A percentile compares a stretch with the other conserved stretches of the same genome.
phyloP scores from a whole-genome alignment of 305 asterid genomes.

The Caryopteris hybrid region DNA sequence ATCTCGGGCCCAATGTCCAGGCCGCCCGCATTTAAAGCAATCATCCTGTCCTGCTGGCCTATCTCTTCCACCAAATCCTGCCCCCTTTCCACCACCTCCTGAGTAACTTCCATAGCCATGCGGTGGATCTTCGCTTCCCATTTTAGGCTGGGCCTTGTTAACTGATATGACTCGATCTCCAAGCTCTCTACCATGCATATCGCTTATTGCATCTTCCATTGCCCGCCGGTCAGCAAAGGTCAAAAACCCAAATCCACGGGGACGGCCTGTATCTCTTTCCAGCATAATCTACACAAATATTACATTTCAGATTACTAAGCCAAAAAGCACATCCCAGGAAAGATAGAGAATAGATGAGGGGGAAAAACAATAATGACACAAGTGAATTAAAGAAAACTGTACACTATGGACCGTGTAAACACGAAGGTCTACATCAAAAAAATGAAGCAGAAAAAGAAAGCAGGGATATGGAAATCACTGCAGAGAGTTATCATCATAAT shows the following conservation, averaged over 20 bases:
- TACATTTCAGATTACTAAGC: slow-evolving; percentile 17
- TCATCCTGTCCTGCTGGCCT: slow-evolving; percentile 82
- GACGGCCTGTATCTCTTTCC: slow-evolving; percentile 96
- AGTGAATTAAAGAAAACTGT: neutral
- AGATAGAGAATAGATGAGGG: neutral
- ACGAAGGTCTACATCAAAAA: neutral
- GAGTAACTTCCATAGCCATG: slow-evolving; percentile 65
- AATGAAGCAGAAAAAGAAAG: too few species aligned
- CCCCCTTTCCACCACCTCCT: slow-evolving; percentile 53
- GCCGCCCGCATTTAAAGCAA: slow-evolving; percentile 96
- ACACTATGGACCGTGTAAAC: too few species aligned
- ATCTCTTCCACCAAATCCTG: slow-evolving; percentile 62
- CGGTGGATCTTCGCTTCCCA: slow-evolving; percentile 66
- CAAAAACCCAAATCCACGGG: slow-evolving; percentile 97
- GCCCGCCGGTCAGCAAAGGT: slow-evolving; percentile 89
- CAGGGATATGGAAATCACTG: too few species aligned
- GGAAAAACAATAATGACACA: neutral
- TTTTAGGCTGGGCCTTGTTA: slow-evolving; percentile 90
- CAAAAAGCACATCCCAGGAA: neutral
- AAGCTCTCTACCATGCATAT: slow-evolving; percentile 91
- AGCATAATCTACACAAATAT: slow-evolving; percentile 60
- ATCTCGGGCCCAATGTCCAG: slow-evolving; percentile 99
- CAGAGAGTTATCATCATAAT: too few species aligned
- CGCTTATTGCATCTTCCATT: slow-evolving; percentile 93
- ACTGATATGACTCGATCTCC: slow-evolving; percentile 88